Percentiles rank a stretch among this genome's conserved stretches.
Conservation (phyloP, 148 eudicot genomes). For the Silene uniflora region DNA sequence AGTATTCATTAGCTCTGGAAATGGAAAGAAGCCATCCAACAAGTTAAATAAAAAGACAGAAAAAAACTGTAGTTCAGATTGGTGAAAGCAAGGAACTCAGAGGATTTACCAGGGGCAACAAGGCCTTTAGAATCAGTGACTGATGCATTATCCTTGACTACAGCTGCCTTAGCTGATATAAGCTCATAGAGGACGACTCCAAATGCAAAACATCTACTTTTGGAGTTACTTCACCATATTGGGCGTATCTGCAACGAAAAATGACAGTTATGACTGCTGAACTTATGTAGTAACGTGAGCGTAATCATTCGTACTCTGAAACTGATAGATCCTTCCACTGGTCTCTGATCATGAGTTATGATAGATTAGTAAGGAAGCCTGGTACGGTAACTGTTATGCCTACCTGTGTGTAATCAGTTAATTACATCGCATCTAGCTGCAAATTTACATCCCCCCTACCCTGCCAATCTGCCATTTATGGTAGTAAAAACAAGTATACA, state of each 20-base stretch:
- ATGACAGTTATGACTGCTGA: not conserved
- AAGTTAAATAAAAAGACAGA: not conserved
- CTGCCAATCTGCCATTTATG: too few relatives aligned
- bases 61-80: too few relatives aligned
- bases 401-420: too few relatives aligned
- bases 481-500: not conserved
- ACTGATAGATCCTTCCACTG: too few relatives aligned
- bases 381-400: too few relatives aligned
- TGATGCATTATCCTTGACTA: conserved; percentile 52
- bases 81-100: too few relatives aligned
- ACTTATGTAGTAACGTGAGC: not conserved
- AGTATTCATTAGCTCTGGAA: not conserved
- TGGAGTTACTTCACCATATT: conserved; percentile 80
- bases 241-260: conserved; percentile 59
- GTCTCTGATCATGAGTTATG: too few relatives aligned
- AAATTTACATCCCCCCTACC: too few relatives aligned
- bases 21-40: not conserved
- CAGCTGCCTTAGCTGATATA: conserved; percentile 90
- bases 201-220: conserved; percentile 93
- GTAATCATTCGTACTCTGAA: too few relatives aligned
- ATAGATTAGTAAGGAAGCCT: too few relatives aligned
- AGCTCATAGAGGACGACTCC: conserved; percentile 95
- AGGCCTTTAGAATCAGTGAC: conserved; percentile 73
- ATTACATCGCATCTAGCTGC: too few relatives aligned
- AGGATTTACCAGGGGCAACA: conserved; percentile 33